Percentiles rank a stretch among this genome's conserved stretches.
phyloP scores from a whole-genome alignment of 2,329 filamentous ascomycete species.

The Cladophialophora bantiana region DNA sequence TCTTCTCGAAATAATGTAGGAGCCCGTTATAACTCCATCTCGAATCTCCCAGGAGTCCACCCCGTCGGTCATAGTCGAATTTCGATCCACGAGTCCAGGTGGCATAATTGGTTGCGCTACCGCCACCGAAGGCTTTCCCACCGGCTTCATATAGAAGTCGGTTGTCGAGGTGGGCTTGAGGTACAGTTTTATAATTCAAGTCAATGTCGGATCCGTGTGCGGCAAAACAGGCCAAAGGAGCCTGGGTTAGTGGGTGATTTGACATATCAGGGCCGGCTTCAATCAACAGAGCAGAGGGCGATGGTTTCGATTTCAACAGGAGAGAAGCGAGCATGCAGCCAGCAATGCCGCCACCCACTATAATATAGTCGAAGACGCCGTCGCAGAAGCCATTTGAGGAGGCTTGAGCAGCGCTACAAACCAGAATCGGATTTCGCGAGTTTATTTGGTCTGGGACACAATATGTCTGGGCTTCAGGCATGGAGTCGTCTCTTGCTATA shows the following conservation, averaged over 20 bases:
- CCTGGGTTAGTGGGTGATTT: conserved; percentile 15
- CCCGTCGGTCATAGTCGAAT: conserved; percentile 59
- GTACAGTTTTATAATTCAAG: conserved; percentile 43
- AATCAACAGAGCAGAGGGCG: conserved; percentile 18
- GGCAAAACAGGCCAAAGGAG: conserved; percentile 9
- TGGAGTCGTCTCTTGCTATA: not conserved
- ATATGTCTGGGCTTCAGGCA: not conserved
- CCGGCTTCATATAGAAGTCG: conserved; percentile 14
- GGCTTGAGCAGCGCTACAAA: not conserved
- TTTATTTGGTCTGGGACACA: not conserved
- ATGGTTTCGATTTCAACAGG: conserved; percentile 24
- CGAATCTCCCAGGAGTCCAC: conserved; percentile 48
- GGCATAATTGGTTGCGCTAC: conserved; percentile 50
- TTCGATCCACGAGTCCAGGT: conserved; percentile 54
- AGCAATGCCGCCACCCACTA: conserved; percentile 63
- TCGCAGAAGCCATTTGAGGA: conserved; percentile 7
- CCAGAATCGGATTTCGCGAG: not conserved
- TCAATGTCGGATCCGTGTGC: conserved; percentile 32
- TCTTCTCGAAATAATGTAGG: conserved; percentile 55
- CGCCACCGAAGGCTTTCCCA: conserved; percentile 52
- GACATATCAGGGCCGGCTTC: conserved; percentile 17
- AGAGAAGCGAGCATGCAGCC: conserved; percentile 58
- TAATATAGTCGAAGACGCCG: conserved; percentile 41
- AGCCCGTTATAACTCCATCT: conserved; percentile 57
- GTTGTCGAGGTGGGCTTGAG: conserved; percentile 35